Evolutionary conservation across 768 basidiomycete species (phyloP).

Genomic region (Leccinum boreale): DNA sequence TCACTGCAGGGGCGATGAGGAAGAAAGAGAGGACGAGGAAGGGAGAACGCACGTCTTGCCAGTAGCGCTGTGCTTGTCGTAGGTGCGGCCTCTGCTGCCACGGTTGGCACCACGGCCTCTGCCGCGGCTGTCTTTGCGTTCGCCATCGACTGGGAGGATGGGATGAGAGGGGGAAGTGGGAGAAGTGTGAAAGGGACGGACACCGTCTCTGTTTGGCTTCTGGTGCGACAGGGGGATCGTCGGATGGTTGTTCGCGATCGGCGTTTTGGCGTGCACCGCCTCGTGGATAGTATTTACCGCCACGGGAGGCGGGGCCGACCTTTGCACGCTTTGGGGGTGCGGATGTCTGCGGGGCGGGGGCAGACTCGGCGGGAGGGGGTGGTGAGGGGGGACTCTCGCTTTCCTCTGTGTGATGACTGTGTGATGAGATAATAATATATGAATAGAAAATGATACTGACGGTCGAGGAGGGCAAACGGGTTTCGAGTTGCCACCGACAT

Average conservation of each 20-base stretch:
- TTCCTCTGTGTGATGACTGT: constrained; percentile 37
- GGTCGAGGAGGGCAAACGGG: constrained; percentile 80
- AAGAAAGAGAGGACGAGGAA: neutral
- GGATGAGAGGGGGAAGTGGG: constrained; percentile 1
- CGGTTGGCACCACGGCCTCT: constrained; percentile 40
- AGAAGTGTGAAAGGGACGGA: constrained; percentile 16
- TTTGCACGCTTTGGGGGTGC: constrained; percentile 44
- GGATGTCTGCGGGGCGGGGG: constrained; percentile 23
- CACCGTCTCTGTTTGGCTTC: constrained; percentile 34
- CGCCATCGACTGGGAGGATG: constrained; percentile 36
- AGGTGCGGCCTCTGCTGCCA: constrained; percentile 57
- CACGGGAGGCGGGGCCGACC: constrained; percentile 60
- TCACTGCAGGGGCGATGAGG: constrained; percentile 51
- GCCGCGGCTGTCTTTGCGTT: constrained; percentile 42
- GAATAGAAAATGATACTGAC: constrained; percentile 39
- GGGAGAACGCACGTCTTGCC: constrained; percentile 65
- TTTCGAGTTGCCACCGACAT: constrained; percentile 93
- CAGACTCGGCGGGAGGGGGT: constrained; percentile 30
- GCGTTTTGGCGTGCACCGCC: constrained; percentile 50
- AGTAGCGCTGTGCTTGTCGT: constrained; percentile 84
- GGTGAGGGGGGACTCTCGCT: constrained; percentile 41
- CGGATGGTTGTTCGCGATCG: constrained; percentile 37
- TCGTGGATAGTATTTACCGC: constrained; percentile 67
- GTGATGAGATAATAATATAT: constrained; percentile 8
- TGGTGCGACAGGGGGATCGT: constrained; percentile 33